These are phyloP conservation scores for Marchantia paleacea DNA, from an alignment of 225 moss, liverwort and hornwort genomes.

Conservation along the genomic window DNA sequence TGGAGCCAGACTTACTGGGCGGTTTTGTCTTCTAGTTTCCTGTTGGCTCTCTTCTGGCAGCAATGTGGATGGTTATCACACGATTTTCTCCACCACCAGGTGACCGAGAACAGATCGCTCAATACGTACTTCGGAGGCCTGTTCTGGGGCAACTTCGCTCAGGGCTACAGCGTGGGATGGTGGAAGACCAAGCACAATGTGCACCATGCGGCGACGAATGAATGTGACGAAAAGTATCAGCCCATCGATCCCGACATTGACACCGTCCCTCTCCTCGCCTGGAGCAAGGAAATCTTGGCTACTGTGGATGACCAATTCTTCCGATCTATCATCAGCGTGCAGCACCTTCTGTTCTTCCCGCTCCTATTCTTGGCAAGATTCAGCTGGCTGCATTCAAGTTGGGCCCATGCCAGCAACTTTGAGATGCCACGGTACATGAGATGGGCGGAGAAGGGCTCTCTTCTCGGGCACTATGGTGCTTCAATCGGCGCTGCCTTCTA, in stretches of 20 bases:
- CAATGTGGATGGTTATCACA: slow-evolving; percentile 98
- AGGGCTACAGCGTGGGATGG: slow-evolving; percentile 88
- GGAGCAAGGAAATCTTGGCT: slow-evolving; percentile 92
- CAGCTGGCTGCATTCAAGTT: slow-evolving; percentile 90
- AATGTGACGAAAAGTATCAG: slow-evolving; percentile 78
- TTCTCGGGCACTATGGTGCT: slow-evolving; percentile 57
- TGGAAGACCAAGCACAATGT: slow-evolving; percentile 96
- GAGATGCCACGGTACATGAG: slow-evolving; percentile 47
- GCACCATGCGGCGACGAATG: slow-evolving; percentile 95
- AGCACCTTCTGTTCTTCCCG: slow-evolving; percentile 80
- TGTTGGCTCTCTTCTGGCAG: slow-evolving; percentile 69
- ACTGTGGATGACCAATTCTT: slow-evolving; percentile 71
- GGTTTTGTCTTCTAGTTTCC: slow-evolving; percentile 57
- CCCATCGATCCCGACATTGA: slow-evolving; percentile 94
- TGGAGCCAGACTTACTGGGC: slow-evolving; percentile 44
- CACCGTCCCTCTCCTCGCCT: slow-evolving; percentile 83
- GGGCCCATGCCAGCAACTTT: slow-evolving; percentile 41
- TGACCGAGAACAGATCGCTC: slow-evolving; percentile 58
- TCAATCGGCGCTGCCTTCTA: slow-evolving; percentile 49
- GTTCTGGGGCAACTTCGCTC: slow-evolving; percentile 59
- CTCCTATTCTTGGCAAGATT: slow-evolving; percentile 84
- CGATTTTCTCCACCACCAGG: slow-evolving; percentile 90
- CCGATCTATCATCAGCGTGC: slow-evolving; percentile 68
- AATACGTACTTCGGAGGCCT: slow-evolving; percentile 58
- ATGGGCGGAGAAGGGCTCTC: slow-evolving; percentile 57